Base-by-base conservation (phyloP, 192 early-diverging fungal genomes). In the Paraglomus brasilianum region DNA sequence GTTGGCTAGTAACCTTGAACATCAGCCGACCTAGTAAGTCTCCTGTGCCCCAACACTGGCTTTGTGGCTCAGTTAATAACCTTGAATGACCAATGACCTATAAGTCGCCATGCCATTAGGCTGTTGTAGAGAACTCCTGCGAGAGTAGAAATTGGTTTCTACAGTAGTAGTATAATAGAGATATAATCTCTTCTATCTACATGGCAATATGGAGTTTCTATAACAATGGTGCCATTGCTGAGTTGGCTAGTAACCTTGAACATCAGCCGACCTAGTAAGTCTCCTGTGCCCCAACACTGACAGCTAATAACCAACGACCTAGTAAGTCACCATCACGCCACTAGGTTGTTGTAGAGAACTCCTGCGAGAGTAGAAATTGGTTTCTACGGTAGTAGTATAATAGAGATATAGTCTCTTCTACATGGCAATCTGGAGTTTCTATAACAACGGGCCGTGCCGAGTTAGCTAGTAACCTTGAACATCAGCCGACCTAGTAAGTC, bases 11-110 rank as follows among this genome's bases (percentile, higher is more conserved):
- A 69, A 52, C 30, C 45, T 63, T 71, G 2, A 49, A 64, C 61
- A 72, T 63, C 61, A 55, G 59, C 17, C 1, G 62, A 62, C n/a
- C 59, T 42, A 51, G 47, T 6, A 71, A 30, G 60, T 41, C 70
- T 36, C 48, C 59, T 63, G 38, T 51, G 45, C 50, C 48, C 65
- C 43, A 53, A n/a, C 50, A 67, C 50, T 44, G 39, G 65, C 17
- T 67, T 67, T 67, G 50, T 67, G 65, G 44, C 65, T 67, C 65
- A 42, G 39, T 51, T 15, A 67, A 44, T 11, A 67, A n/a, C n/a
- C 50, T 67, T 67, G 19, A 63, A 63, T 63, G 60, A 24, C 41
- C 40, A 17, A n/a, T n/a, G n/a, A n/a, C n/a, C n/a, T n/a, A n/a
- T n/a, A n/a, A n/a, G n/a, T n/a, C n/a, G n/a, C n/a, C n/a, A n/a